Conservation (phyloP, 2,329 filamentous ascomycete genomes). For the Diplocarpon rosae region DNA sequence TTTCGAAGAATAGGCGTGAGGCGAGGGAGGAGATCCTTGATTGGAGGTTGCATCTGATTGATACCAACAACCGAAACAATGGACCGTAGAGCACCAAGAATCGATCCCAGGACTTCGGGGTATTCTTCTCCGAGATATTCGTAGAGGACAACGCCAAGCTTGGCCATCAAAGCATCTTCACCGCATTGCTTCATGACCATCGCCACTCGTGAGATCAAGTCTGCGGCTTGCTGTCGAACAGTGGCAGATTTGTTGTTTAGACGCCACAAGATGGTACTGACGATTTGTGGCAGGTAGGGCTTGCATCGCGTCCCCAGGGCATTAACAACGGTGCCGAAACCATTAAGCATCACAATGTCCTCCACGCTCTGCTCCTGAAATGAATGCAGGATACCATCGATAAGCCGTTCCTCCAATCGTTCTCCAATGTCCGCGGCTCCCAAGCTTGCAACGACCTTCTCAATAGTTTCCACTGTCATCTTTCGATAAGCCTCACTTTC, state of each 20-base stretch:
- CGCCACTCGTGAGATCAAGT: constrained; percentile 91
- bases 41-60: constrained; percentile 94
- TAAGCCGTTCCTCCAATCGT: constrained; percentile 81
- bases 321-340: constrained; percentile 95
- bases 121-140: constrained; percentile 98
- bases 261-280: constrained; percentile 90
- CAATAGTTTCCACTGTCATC: constrained; percentile 97
- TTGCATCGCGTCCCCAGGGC: constrained; percentile 89
- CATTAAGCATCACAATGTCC: constrained; percentile 91
- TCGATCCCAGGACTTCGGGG: constrained; percentile 92
- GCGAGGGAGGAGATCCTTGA: constrained; percentile 88
- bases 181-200: constrained; percentile 99
- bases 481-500: constrained; percentile 97
- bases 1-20: constrained; percentile 97
- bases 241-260: constrained; percentile 97
- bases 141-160: constrained; percentile 88
- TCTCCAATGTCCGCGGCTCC: constrained; percentile 92
- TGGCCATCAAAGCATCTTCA: constrained; percentile 90
- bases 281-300: constrained; percentile 92
- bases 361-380: constrained; percentile 98
- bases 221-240: constrained; percentile 91
- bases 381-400: constrained; percentile 88
- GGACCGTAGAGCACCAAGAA: constrained; percentile 84
- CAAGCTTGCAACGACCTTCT: constrained; percentile 88
- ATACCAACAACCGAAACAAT: constrained; percentile 98